phyloP scores from a whole-genome alignment of 768 basidiomycete species.

The Mycena latifolia region DNA sequence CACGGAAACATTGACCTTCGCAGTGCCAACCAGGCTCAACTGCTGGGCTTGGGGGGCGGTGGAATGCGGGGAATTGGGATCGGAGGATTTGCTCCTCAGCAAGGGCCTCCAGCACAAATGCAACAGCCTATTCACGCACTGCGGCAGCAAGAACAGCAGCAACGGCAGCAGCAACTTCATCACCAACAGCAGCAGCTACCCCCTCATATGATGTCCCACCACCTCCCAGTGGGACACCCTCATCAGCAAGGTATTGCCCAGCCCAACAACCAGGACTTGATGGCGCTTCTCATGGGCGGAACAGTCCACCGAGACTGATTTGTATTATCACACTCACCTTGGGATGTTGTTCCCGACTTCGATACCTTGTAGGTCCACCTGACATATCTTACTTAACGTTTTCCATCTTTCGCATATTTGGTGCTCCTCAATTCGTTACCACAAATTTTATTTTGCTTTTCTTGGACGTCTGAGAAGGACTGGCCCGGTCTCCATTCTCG shows the following conservation, averaged over 20 bases:
- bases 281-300: slow-evolving; percentile 87
- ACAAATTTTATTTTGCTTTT: slow-evolving; percentile 25
- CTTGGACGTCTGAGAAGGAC: slow-evolving; percentile 9
- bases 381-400: slow-evolving; percentile 6
- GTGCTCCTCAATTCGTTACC: slow-evolving; percentile 7
- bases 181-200: slow-evolving; percentile 65
- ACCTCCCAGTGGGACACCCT: slow-evolving; percentile 59
- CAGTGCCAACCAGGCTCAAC: slow-evolving; percentile 61
- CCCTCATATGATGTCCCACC: slow-evolving; percentile 63
- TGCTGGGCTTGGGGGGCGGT: slow-evolving; percentile 62
- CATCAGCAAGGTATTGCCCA: slow-evolving; percentile 68
- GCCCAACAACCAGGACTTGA: slow-evolving; percentile 74
- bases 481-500: background rate
- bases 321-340: slow-evolving; percentile 14
- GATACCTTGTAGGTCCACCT: slow-evolving; percentile 30
- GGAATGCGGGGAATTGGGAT: slow-evolving; percentile 55
- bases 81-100: slow-evolving; percentile 62
- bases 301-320: slow-evolving; percentile 65
- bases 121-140: slow-evolving; percentile 58
- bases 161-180: slow-evolving; percentile 51
- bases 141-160: slow-evolving; percentile 56
- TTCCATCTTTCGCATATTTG: slow-evolving; percentile 27
- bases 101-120: slow-evolving; percentile 55
- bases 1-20: slow-evolving; percentile 72
- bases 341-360: slow-evolving; percentile 18